A percentile compares a stretch with the other conserved stretches of the same genome.
phyloP scores from a whole-genome alignment of 129 eudicot genomes.

The Cynara cardunculus region DNA sequence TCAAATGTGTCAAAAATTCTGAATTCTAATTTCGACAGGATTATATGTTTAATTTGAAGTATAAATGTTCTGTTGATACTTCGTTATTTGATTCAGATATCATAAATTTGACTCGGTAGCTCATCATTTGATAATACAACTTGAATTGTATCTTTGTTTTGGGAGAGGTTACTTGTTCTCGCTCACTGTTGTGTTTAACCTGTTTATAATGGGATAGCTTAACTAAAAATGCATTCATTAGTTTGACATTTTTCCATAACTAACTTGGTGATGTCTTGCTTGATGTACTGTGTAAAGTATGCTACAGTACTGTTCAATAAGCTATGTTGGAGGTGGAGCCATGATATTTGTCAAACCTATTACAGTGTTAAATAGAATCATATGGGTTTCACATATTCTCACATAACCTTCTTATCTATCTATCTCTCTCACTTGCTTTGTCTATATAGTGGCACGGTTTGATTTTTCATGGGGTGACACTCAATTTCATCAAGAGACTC shows the following conservation, averaged over 20 bases:
- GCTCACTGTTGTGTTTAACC: not conserved
- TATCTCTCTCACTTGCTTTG: not conserved
- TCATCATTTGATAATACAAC: not conserved
- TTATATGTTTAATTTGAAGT: not conserved
- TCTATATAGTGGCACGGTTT: constrained; percentile 69
- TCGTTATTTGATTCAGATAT: not conserved
- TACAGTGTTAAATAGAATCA: not conserved
- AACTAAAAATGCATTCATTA: constrained; percentile 3
- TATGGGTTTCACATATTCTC: not conserved
- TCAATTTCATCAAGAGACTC: constrained; percentile 73
- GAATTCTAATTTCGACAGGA: not conserved
- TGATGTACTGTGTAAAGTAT: not conserved
- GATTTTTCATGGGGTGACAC: constrained; percentile 85
- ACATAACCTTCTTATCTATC: not conserved
- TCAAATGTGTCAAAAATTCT: constrained; percentile 1
- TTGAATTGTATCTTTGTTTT: not conserved
- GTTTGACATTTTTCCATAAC: not conserved
- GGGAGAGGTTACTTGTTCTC: not conserved
- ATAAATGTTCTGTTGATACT: not conserved
- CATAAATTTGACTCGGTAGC: not conserved
- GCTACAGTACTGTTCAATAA: not conserved
- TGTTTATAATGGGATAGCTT: not conserved
- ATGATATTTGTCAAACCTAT: not conserved
- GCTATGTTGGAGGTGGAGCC: not conserved
- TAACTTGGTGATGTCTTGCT: not conserved